A percentile compares a stretch with the other conserved stretches of the same genome.
phyloP scores from a whole-genome alignment of 257 asterid genomes.

The Penstemon newberryi region DNA sequence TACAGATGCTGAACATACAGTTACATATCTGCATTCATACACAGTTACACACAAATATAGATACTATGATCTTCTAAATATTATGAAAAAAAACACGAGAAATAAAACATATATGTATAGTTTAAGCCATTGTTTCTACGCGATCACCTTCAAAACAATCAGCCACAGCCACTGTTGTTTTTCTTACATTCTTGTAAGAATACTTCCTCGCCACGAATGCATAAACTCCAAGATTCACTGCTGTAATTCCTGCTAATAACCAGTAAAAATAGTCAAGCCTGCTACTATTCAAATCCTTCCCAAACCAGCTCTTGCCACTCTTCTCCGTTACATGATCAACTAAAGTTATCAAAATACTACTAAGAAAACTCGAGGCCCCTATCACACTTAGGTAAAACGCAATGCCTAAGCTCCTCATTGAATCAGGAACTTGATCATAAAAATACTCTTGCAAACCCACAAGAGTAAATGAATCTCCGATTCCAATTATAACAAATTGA shows the following conservation, averaged over 20 bases:
- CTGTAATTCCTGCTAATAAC: slow-evolving; percentile 55
- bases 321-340: slow-evolving; percentile 56
- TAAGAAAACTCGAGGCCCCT: slow-evolving; percentile 64
- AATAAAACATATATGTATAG: not conserved
- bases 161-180: slow-evolving; percentile 40
- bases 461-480: slow-evolving; percentile 67
- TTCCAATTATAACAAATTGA: slow-evolving; percentile 66
- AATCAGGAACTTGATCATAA: slow-evolving; percentile 83
- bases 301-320: slow-evolving; percentile 54
- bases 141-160: slow-evolving; percentile 35
- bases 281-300: slow-evolving; percentile 47
- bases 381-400: slow-evolving; percentile 77
- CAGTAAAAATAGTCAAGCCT: slow-evolving; percentile 43
- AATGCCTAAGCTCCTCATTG: slow-evolving; percentile 85
- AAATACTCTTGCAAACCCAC: slow-evolving; percentile 91
- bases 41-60: not conserved
- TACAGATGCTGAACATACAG: slow-evolving; percentile 1
- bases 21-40: not conserved
- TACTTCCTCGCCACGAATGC: slow-evolving; percentile 52
- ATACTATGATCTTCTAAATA: not conserved
- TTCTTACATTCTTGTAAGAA: slow-evolving; percentile 66
- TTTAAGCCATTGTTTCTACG: slow-evolving; percentile 33
- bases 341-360: slow-evolving; percentile 58
- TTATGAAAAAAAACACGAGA: not conserved
- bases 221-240: slow-evolving; percentile 45